phyloP scores from a whole-genome alignment of 2,329 filamentous ascomycete genomes.

The Xylaria hypoxylon region DNA sequence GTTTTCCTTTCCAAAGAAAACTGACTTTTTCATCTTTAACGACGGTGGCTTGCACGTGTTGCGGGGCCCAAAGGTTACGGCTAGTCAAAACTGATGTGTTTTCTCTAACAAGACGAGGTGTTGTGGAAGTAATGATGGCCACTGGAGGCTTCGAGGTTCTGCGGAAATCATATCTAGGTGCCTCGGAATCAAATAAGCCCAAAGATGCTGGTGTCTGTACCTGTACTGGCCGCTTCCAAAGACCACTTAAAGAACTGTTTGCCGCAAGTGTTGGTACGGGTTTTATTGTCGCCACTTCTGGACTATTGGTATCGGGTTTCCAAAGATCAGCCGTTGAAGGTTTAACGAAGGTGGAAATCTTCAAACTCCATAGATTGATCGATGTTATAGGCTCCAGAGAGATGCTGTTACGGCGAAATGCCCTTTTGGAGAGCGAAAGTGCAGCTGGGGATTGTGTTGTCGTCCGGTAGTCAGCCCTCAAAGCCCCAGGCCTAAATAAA shows the following conservation, averaged over 20 bases:
- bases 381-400: constrained; percentile 17
- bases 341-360: neutral
- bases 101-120: constrained; percentile 36
- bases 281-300: neutral
- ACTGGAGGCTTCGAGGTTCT: constrained; percentile 48
- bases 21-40: neutral
- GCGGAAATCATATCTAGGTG: constrained; percentile 36
- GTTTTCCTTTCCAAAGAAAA: constrained; percentile 21
- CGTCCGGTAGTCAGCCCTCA: constrained; percentile 12
- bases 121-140: constrained; percentile 49
- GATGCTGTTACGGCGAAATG: neutral
- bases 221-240: constrained; percentile 39
- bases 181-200: constrained; percentile 41
- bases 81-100: constrained; percentile 35
- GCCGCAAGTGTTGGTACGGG: neutral
- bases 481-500: constrained; percentile 12
- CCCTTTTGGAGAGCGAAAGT: constrained; percentile 7
- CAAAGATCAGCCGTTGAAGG: constrained; percentile 18
- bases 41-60: neutral
- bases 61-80: constrained; percentile 40
- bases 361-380: constrained; percentile 18
- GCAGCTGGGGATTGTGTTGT: constrained; percentile 26
- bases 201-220: constrained; percentile 29
- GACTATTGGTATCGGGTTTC: neutral
- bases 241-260: neutral